Conservation (phyloP, 1,284 basidiomycete genomes). For the Tilletia indica region DNA sequence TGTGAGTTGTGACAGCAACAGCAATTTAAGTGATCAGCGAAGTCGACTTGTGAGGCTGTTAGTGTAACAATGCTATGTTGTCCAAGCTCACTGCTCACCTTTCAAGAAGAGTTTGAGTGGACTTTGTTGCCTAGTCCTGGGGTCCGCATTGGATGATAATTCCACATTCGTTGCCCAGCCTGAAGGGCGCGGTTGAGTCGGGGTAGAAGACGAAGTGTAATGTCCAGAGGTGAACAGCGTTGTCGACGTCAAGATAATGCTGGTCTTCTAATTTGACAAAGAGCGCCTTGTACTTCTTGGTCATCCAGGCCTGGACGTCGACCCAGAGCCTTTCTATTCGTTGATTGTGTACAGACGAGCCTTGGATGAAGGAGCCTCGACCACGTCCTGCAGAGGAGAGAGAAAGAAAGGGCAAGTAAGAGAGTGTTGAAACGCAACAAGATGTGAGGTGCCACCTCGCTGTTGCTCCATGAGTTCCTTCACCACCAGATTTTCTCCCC, state of each 20-base stretch:
- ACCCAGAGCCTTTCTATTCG: background rate
- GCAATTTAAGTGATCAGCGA: no score
- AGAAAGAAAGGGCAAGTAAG: background rate
- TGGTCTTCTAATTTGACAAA: background rate
- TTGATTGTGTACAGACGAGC: background rate
- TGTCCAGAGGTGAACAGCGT: background rate
- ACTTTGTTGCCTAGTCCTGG: background rate
- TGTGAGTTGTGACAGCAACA: no score
- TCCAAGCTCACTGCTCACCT: no score
- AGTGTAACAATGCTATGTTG: no score
- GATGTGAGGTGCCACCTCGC: background rate
- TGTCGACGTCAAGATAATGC: background rate
- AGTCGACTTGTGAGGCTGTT: no score
- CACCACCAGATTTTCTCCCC: slow-evolving; percentile 1
- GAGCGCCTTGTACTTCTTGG: background rate
- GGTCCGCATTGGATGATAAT: background rate
- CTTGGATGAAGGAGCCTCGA: background rate
- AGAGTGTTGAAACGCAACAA: no score
- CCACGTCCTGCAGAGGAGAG: background rate
- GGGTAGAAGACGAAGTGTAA: background rate
- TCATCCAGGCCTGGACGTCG: background rate
- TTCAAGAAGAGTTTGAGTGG: background rate
- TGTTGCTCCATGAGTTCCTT: background rate
- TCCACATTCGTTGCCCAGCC: background rate
- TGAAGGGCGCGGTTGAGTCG: background rate